Evolutionary conservation across 1,284 basidiomycete genomes (phyloP), one percentile per base, ranked within the genome.

Genomic region (Malassezia obtusa): DNA sequence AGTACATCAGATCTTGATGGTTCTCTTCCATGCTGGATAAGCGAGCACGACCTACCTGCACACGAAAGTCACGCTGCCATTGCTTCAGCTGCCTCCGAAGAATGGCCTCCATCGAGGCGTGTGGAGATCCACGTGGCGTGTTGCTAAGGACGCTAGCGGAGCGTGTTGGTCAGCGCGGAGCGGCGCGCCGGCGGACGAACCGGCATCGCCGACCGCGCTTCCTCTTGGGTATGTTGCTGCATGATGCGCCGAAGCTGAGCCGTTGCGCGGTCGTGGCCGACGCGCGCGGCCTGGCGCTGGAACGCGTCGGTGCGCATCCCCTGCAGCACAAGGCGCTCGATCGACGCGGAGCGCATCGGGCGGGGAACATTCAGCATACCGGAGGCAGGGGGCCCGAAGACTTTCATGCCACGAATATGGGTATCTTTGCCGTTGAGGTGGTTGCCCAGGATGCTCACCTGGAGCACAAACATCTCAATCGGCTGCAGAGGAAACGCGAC

Each of bases 351-450:
- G 21, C 17, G 9, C 4, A 30, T 6, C 32, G 15, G 43, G 14
- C 15, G 25, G 15, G 24, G 5, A 7, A 28, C 25, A n/a, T 12
- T 3, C 25, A 3, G 6, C 32, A n/a, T 28, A 1, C 43, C 40
- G 11, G 40, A 21, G 5, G 17, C 32, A 6, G 46, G 40, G 3
- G 52, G 52, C 4, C 90, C 92, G 57, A 89, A 83, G 21, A 96
- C 81, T 48, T 81, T 82, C 37, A 98, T 75, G 1, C 90, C 89
- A 17, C 94, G 82, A 14, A 98, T 86, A 76, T 98, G 94, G 9
- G 94, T 98, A 76, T 99, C 94, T 74, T 98, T 98, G 3, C 94
- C 94, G 64, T 92, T 95, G 80, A 94, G 85, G 70, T 98, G 90
- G 71, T 98, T 98, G 19, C 86, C 84, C 19, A 90, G 79, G 49